phyloP scores from a whole-genome alignment of 2,329 filamentous ascomycete genomes.

The Pyrenophora tritici-repentis region DNA sequence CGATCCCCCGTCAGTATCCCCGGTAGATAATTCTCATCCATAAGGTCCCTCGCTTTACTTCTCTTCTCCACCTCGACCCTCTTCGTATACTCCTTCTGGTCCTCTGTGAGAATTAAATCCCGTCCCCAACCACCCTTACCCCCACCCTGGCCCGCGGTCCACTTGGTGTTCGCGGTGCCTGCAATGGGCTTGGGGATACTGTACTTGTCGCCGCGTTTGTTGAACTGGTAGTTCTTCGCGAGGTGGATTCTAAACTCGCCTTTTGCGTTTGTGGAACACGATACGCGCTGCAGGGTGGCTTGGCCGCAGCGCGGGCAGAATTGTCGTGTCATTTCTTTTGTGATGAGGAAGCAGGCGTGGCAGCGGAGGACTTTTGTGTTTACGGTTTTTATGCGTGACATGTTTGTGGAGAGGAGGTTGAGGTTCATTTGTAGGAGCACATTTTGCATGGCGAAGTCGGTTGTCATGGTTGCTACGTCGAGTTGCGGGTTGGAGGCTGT shows the following conservation, averaged over 20 bases:
- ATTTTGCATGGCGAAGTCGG: constrained; percentile 98
- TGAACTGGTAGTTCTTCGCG: constrained; percentile 95
- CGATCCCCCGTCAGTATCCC: constrained; percentile 82
- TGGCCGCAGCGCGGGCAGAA: constrained; percentile 94
- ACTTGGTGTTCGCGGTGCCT: constrained; percentile 79
- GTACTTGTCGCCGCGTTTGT: constrained; percentile 88
- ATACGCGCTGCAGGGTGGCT: constrained; percentile 80
- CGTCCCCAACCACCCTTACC: constrained; percentile 88
- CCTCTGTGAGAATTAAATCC: constrained; percentile 83
- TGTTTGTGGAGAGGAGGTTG: constrained; percentile 77
- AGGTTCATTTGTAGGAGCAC: constrained; percentile 94
- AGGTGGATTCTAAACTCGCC: constrained; percentile 86
- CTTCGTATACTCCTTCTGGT: constrained; percentile 88
- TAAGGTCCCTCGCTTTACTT: constrained; percentile 75
- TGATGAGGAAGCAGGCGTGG: constrained; percentile 77
- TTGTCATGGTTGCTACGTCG: constrained; percentile 89
- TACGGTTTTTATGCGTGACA: constrained; percentile 80
- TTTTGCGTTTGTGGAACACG: constrained; percentile 79
- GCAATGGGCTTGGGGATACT: constrained; percentile 89
- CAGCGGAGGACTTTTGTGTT: constrained; percentile 91
- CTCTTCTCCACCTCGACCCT: constrained; percentile 68
- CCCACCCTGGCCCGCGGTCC: constrained; percentile 63
- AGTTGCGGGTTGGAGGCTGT: constrained; percentile 64
- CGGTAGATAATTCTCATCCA: constrained; percentile 94
- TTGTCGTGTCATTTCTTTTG: constrained; percentile 82